phyloP scores from a whole-genome alignment of 768 basidiomycete genomes.

The Auricularia sp. region DNA sequence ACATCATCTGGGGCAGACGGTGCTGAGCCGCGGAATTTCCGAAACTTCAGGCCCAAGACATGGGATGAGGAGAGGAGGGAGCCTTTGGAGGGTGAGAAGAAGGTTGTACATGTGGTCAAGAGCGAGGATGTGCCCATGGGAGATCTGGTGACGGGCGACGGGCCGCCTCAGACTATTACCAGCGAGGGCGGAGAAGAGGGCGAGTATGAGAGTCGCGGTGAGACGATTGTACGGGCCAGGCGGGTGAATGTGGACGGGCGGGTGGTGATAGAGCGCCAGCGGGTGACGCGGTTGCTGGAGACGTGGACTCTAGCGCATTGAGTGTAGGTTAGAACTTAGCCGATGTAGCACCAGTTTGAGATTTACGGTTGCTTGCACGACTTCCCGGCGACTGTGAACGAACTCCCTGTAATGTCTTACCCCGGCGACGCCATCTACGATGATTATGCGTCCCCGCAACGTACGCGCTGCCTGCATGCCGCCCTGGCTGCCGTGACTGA shows the following conservation, averaged over 20 bases:
- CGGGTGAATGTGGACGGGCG: neutral
- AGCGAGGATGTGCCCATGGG: neutral
- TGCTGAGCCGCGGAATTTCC: conserved; percentile 30
- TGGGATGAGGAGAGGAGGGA: conserved; percentile 50
- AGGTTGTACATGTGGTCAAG: conserved; percentile 19
- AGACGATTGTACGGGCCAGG: neutral
- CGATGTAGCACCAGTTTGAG: neutral
- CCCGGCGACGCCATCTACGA: neutral
- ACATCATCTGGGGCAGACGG: conserved; percentile 10
- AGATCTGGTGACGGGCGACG: neutral
- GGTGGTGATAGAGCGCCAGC: conserved; percentile 44
- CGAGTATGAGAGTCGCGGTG: conserved; percentile 22
- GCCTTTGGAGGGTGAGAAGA: conserved; percentile 31
- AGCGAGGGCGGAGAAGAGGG: conserved; percentile 39
- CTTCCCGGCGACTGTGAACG: neutral
- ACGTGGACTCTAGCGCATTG: neutral
- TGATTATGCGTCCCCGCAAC: neutral
- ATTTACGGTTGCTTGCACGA: neutral
- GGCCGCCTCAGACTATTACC: neutral
- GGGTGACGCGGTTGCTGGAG: conserved; percentile 58
- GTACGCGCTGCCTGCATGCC: neutral
- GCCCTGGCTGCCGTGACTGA: neutral
- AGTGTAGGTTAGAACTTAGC: neutral
- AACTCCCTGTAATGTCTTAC: neutral
- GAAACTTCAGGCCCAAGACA: conserved; percentile 54